A percentile compares a stretch with the other conserved stretches of the same genome.
phyloP scores from a whole-genome alignment of 371 early-diverging fungal species.

The Saksenaea oblongispora region DNA sequence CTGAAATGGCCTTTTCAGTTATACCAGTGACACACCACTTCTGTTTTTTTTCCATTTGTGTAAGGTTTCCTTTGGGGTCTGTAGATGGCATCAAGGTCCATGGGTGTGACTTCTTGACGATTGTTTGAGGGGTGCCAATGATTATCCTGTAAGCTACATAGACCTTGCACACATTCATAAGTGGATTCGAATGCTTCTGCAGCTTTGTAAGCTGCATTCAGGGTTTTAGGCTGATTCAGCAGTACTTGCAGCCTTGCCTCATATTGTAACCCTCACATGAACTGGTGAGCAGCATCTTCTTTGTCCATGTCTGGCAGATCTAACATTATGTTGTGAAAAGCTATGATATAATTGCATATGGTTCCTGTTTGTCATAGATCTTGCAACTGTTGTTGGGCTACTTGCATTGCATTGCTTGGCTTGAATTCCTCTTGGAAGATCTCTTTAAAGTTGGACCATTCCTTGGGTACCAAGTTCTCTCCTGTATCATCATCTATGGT shows the following conservation, averaged over 20 bases:
- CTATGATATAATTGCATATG: conserved; percentile 4
- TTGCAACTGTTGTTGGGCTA: neutral
- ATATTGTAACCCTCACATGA: conserved; percentile 9
- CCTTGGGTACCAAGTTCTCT: neutral
- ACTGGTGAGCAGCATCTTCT: conserved; percentile 10
- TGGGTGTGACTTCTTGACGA: neutral
- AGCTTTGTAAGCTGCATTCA: conserved; percentile 3
- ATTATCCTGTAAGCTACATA: neutral
- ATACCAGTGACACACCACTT: neutral
- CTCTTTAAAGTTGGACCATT: conserved; percentile 1
- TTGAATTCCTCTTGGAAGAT: conserved; percentile 3
- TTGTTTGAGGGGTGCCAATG: neutral
- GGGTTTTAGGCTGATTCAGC: neutral
- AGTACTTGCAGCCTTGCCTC: conserved; percentile 12
- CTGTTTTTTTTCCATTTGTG: neutral
- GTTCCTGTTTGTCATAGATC: neutral
- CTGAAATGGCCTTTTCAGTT: neutral
- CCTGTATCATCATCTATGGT: neutral
- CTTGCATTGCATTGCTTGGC: conserved; percentile 6
- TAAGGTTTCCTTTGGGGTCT: neutral
- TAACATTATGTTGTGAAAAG: conserved; percentile 12
- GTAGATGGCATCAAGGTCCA: neutral
- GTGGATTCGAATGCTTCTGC: neutral
- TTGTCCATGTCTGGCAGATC: conserved; percentile 15
- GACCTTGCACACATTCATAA: neutral